A percentile compares a stretch with the other conserved stretches of the same genome.
Evolutionary conservation across 2,329 filamentous ascomycete genomes (phyloP).

Genomic region (Raffaelea arxii): DNA sequence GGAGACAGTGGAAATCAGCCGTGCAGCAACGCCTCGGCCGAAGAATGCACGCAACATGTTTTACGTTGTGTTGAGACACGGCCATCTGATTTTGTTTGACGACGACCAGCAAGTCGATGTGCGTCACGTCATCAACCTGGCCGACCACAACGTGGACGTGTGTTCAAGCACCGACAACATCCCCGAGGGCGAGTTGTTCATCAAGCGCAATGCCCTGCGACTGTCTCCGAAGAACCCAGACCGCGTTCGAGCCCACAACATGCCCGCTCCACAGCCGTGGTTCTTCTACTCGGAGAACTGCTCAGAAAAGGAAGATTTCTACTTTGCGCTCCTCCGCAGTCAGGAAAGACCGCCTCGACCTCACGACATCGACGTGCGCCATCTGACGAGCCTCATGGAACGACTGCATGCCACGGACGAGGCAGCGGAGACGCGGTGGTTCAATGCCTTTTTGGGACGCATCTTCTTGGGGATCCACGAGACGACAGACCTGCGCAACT

Average conservation of each 20-base stretch:
- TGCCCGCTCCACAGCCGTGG: slow-evolving; percentile 65
- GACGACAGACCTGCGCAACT: slow-evolving; percentile 69
- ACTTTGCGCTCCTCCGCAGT: slow-evolving; percentile 80
- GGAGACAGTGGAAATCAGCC: slow-evolving; percentile 32
- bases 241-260: slow-evolving; percentile 39
- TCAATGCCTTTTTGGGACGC: slow-evolving; percentile 84
- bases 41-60: slow-evolving; percentile 78
- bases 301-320: slow-evolving; percentile 97
- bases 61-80: slow-evolving; percentile 86
- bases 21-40: slow-evolving; percentile 39
- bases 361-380: slow-evolving; percentile 69
- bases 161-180: slow-evolving; percentile 66
- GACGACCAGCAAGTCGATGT: slow-evolving; percentile 93
- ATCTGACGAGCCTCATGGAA: slow-evolving; percentile 85
- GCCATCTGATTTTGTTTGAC: slow-evolving; percentile 95
- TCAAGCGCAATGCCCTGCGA: slow-evolving; percentile 86
- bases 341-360: slow-evolving; percentile 65
- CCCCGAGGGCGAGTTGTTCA: slow-evolving; percentile 87
- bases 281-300: slow-evolving; percentile 92
- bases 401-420: slow-evolving; percentile 86
- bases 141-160: slow-evolving; percentile 76
- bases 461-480: slow-evolving; percentile 83
- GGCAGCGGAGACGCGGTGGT: slow-evolving; percentile 80
- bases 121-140: slow-evolving; percentile 86
- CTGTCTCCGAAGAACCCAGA: slow-evolving; percentile 53